These are phyloP conservation scores for Neoboletus brunneissimus DNA, from an alignment of 768 basidiomycete genomes.

Conservation along the genomic window DNA sequence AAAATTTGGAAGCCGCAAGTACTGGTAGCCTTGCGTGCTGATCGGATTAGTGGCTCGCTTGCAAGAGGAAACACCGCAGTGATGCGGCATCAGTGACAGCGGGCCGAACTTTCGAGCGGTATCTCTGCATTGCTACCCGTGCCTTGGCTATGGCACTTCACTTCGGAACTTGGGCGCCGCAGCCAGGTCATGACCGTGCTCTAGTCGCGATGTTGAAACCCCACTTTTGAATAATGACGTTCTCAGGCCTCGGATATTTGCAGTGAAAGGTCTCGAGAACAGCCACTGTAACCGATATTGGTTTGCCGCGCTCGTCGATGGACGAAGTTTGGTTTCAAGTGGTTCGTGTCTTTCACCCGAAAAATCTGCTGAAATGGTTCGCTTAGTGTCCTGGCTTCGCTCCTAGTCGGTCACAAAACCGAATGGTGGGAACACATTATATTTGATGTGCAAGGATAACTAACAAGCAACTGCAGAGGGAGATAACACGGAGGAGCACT, in stretches of 20 bases:
- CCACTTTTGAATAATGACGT: background rate
- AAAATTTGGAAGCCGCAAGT: too few relatives aligned
- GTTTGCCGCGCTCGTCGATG: background rate
- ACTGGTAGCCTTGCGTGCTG: too few relatives aligned
- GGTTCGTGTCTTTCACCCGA: background rate
- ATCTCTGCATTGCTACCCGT: too few relatives aligned
- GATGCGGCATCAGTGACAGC: too few relatives aligned
- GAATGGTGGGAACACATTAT: background rate
- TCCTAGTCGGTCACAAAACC: background rate
- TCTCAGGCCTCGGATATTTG: too few relatives aligned
- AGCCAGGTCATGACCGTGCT: too few relatives aligned
- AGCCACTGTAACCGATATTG: background rate
- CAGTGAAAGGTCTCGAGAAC: background rate
- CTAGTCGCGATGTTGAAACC: background rate
- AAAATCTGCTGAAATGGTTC: background rate
- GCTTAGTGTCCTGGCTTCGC: too few relatives aligned
- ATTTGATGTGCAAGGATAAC: background rate
- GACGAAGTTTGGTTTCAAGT: background rate
- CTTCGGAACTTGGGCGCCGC: too few relatives aligned
- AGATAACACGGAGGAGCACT: background rate
- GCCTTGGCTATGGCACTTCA: too few relatives aligned
- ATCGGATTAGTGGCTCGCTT: too few relatives aligned
- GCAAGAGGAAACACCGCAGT: too few relatives aligned
- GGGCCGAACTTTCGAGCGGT: too few relatives aligned
- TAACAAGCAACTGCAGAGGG: background rate